Evolutionary conservation across 208 protist genomes (phyloP).

Genomic region (Crithidia sp.): DNA sequence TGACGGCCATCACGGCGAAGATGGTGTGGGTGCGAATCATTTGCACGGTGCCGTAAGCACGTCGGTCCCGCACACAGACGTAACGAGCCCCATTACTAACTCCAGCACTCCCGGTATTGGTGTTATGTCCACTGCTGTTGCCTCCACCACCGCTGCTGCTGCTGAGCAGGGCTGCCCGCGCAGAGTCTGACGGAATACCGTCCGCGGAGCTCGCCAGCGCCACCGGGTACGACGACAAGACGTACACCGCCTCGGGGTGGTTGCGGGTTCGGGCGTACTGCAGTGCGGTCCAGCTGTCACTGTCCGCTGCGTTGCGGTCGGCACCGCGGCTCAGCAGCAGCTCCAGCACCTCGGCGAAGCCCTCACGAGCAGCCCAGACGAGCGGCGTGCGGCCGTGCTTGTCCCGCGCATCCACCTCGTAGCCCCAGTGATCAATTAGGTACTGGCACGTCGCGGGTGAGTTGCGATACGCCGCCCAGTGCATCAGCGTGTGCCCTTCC

Average conservation of each 20-base stretch:
- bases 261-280: slow-evolving; percentile 62
- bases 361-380: slow-evolving; percentile 82
- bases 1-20: slow-evolving; percentile 50
- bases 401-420: slow-evolving; percentile 53
- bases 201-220: neutral
- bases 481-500: slow-evolving; percentile 71
- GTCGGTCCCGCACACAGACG: slow-evolving; percentile 42
- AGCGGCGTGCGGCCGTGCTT: slow-evolving; percentile 69
- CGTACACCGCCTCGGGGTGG: slow-evolving; percentile 65
- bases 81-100: slow-evolving; percentile 19
- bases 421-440: slow-evolving; percentile 69
- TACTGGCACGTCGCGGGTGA: slow-evolving; percentile 62
- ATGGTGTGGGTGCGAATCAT: slow-evolving; percentile 49
- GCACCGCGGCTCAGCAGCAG: slow-evolving; percentile 62
- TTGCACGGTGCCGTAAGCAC: slow-evolving; percentile 52
- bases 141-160: too few species aligned
- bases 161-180: slow-evolving; percentile 10
- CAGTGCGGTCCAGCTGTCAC: slow-evolving; percentile 62
- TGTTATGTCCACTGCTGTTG: too few species aligned
- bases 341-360: slow-evolving; percentile 68
- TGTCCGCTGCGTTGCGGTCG: slow-evolving; percentile 38
- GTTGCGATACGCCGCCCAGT: slow-evolving; percentile 83
- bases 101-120: too few species aligned
- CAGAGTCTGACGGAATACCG: neutral
- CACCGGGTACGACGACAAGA: slow-evolving; percentile 34